Evolutionary conservation across 257 asterid species (phyloP), one percentile per base, ranked within the genome.

Genomic region (Asclepias syriaca): DNA sequence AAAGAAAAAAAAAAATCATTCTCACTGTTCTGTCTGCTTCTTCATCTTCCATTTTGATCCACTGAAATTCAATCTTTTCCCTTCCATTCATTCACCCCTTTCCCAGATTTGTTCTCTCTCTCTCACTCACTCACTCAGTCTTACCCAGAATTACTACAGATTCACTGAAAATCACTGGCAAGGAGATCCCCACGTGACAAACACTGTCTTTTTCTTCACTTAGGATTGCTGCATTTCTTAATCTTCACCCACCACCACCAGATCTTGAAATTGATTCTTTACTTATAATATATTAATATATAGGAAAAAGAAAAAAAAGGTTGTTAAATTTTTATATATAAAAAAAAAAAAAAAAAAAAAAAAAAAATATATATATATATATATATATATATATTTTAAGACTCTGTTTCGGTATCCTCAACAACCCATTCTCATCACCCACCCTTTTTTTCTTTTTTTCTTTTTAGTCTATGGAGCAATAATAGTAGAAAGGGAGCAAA

Each of bases 11-110:
- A 29, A 34, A 34, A 34, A 1, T 4, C 1, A 1, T 40, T 1
- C 10, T 40, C 1, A 6, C 5, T 40, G 10, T 8, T 8, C 46
- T 40, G 8, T 18, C 50, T 65, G 16, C 59, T 66, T 48, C 13
- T 15, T 50, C 12, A 2, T 49, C 74, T 34, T 68, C 74, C 24
- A 79, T 54, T 87, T 84, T 66, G 81, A 84, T 83, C 98, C 98
- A 89, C 59, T 81, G 86, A 89, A 86, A 85, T 76, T 76, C 96
- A 88, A 92, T 92, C 97, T 87, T 69, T 24, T 74, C 74, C 80
- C 90, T 83, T 89, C 96, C 97, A 91, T 88, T 68, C 93, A 82
- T 78, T 71, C 70, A 34, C 0, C 34, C 34, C 0, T 43, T 43
- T 6, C 50, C 79, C 77, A 69, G 78, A 73, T 78, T 81, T 59